A percentile compares a stretch with the other conserved stretches of the same genome.
These are phyloP conservation scores for Mimosa bimucronata DNA, from an alignment of 306 rosid genomes.

Conservation along the genomic window DNA sequence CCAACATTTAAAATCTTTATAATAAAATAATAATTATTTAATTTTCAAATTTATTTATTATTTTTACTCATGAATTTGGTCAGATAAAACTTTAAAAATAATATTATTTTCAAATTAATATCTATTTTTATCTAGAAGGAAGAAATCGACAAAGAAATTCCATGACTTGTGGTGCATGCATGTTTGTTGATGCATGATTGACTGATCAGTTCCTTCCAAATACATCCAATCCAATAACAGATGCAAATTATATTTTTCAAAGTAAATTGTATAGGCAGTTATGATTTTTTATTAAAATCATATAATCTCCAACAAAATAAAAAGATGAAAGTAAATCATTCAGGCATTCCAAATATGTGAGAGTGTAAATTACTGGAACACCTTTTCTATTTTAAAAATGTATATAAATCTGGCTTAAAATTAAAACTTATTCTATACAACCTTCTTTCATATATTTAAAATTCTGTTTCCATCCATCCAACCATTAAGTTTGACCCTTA, in stretches of 20 bases:
- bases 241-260: not conserved
- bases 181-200: not conserved
- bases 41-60: not conserved
- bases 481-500: no score
- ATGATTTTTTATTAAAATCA: no score
- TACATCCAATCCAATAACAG: not conserved
- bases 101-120: not conserved
- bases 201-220: not conserved
- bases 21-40: not conserved
- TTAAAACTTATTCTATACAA: no score
- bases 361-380: no score
- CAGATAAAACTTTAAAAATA: not conserved
- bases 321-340: no score
- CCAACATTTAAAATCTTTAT: not conserved
- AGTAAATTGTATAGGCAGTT: not conserved
- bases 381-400: no score
- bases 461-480: no score
- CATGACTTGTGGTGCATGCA: not conserved
- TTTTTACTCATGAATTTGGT: no score
- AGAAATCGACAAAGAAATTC: not conserved
- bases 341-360: no score
- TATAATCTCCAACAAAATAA: no score
- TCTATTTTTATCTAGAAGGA: not conserved
- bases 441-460: no score
- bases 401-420: no score